Evolutionary conservation across 768 basidiomycete genomes (phyloP).

Genomic region (Leccinellum albellum): DNA sequence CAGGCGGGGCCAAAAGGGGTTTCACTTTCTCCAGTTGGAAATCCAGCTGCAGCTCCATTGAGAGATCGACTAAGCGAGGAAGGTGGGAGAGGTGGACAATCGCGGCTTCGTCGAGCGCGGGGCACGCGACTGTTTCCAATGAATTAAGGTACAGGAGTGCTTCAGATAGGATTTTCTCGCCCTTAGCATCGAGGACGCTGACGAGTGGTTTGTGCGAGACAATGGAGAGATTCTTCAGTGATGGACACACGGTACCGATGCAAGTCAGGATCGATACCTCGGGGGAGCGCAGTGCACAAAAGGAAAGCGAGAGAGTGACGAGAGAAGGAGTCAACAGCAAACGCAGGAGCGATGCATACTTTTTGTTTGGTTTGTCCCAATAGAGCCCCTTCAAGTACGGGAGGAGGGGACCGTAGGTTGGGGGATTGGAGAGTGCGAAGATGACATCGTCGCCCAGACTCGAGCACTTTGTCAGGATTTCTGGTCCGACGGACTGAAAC

Average conservation of each 20-base stretch:
- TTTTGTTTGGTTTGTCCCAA: constrained; percentile 16
- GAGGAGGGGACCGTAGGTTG: constrained; percentile 17
- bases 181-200: constrained; percentile 8
- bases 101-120: constrained; percentile 18
- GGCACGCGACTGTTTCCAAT: constrained; percentile 16
- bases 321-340: constrained; percentile 23
- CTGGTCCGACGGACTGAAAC: neutral
- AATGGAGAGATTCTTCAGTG: constrained; percentile 14
- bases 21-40: constrained; percentile 14
- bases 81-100: constrained; percentile 24
- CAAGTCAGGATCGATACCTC: constrained; percentile 19
- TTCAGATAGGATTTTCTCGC: constrained; percentile 20
- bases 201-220: neutral
- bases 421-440: constrained; percentile 24
- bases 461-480: neutral
- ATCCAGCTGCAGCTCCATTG: constrained; percentile 12
- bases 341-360: constrained; percentile 18
- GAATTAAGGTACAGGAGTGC: constrained; percentile 16
- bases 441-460: constrained; percentile 20
- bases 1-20: constrained; percentile 9
- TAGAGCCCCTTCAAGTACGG: constrained; percentile 19
- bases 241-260: constrained; percentile 20
- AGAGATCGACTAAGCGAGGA: constrained; percentile 12
- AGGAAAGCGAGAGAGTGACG: constrained; percentile 9
- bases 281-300: constrained; percentile 8